phyloP scores from a whole-genome alignment of 106 monocot genomes.

The Phalaenopsis aphrodite region DNA sequence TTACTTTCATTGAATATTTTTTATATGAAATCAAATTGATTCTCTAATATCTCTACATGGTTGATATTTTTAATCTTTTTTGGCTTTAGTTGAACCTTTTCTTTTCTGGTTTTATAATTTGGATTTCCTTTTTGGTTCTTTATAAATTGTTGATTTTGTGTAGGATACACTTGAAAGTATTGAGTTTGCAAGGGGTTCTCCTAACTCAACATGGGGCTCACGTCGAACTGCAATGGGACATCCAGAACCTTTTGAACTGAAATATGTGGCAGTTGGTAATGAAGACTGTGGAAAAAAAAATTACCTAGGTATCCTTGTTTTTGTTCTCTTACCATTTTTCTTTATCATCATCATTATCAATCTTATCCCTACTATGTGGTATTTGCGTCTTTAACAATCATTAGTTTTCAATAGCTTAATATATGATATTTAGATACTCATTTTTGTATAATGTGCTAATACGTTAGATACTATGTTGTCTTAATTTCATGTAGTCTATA shows the following conservation, averaged over 20 bases:
- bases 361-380: not conserved
- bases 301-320: constrained; percentile 52
- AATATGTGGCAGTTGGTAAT: constrained; percentile 85
- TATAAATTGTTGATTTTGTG: not conserved
- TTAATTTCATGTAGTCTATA: not conserved
- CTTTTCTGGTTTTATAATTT: not conserved
- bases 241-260: constrained; percentile 80
- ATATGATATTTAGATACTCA: not conserved
- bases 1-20: too few relatives aligned
- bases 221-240: constrained; percentile 85
- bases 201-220: constrained; percentile 70
- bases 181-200: constrained; percentile 82
- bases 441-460: not conserved
- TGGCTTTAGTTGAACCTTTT: not conserved
- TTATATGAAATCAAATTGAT: too few relatives aligned
- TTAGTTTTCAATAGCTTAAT: not conserved
- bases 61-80: not conserved
- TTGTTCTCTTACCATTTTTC: not conserved
- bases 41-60: not conserved
- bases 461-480: not conserved
- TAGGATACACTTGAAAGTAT: constrained; percentile 87
- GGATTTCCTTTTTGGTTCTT: not conserved
- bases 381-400: not conserved
- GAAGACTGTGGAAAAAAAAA: constrained; percentile 75
- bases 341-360: not conserved